Evolutionary conservation across 2,329 filamentous ascomycete genomes (phyloP), one percentile per base, ranked within the genome.

Genomic region (Akanthomyces uredinophilus): DNA sequence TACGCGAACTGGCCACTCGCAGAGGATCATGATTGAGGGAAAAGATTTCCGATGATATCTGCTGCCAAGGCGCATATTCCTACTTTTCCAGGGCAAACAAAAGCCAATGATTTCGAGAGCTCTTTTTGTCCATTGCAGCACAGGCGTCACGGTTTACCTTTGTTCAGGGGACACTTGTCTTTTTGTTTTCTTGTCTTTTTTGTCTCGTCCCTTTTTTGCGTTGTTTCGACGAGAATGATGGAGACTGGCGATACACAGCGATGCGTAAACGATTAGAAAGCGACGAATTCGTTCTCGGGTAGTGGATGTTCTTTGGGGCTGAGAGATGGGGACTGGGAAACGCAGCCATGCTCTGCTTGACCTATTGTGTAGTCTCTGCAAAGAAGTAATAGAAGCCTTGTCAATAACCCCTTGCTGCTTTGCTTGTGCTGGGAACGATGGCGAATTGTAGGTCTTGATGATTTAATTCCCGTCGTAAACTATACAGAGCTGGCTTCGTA

Each of bases 61-160:
- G 32, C 37, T 60, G 32, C 58, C 16, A 29, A 37, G n/a, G 29
- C 39, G 29, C 37, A n/a, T 27, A 52, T 5, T 32, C 32, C 11
- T 22, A 37, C n/a, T 32, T 32, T 32, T 35, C 13, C 11, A 22
- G 29, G 47, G 24, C 47, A 59, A 50, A 51, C 5, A 44, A 52
- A 44, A 52, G 37, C 5, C 2, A 51, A 18, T 39, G 16, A n/a
- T 50, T 41, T 27, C 14, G 10, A 59, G 13, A 44, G 24, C 43
- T 57, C 43, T 35, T 60, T 35, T 60, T 44, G 24, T 24, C 47
- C 10, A 41, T 43, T 32, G 44, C 32, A n/a, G 47, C 47, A 51
- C n/a, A 27, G 56, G 56, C 56, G 56, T 52, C 56, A 60, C 32
- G 22, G 56, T 18, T 39, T 18, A 32, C 56, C 44, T 60, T 52